Base-by-base conservation (phyloP, 805 yeast genomes). In the Vanderwaltozyma verrucispora region DNA sequence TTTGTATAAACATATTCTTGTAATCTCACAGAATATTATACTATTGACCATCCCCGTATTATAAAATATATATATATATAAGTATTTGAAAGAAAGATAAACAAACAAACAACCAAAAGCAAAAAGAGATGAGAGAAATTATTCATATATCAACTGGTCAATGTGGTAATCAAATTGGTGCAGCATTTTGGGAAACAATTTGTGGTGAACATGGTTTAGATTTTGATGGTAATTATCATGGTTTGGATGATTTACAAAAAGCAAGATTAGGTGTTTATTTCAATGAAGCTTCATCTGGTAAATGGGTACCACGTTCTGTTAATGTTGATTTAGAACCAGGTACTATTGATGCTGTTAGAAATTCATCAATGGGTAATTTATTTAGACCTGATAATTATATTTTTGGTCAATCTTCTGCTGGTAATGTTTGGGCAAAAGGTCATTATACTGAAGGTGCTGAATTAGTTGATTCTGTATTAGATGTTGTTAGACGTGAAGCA, bases 151-250 rank as follows among this genome's bases (percentile, higher is more conserved):
- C 96, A 42, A 81, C 95, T 41, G 97, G 97, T 65, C 97, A 88
- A 71, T 87, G 96, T 77, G 96, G 96, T 77, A 88, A 88, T 75
- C 97, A 88, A 69, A 86, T 88, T 51, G 94, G 94, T 68, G 88
- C 94, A 48, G 94, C 94, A 42, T 84, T 84, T 59, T 84, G 94
- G 94, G 88, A 84, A 67, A 83, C 89, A 32, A 83, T 83, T 52
- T 83, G 92, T 68, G 84, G 83, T 43, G 94, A 83, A 60, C 94
- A 83, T 53, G 92, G 89, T 34, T 69, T 83, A 51, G 89, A 80
- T 55, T 67, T 69, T 49, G 70, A 77, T 48, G 94, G 94, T 49
- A 75, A 71, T 60, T 81, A 77, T 60, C 80, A 76, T 42, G 85
- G 80, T 21, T 58, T 62, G 10, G 65, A 67, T 35, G 77, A 72